Evolutionary conservation across 169 alveolate genomes (phyloP).

Genomic region (Babesia sp.): DNA sequence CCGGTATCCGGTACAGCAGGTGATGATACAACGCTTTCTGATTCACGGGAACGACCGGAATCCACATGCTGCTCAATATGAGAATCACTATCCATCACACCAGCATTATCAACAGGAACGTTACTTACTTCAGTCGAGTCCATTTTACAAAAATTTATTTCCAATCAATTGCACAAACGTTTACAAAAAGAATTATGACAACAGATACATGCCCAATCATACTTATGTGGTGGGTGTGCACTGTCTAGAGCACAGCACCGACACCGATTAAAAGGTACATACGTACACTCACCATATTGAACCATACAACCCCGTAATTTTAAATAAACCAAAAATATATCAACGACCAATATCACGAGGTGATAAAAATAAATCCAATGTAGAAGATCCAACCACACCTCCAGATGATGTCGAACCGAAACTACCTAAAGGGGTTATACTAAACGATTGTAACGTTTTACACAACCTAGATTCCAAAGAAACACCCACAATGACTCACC

Average conservation of each 20-base stretch:
- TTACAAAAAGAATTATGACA: background rate
- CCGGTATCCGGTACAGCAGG: background rate
- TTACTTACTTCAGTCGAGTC: background rate
- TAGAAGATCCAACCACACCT: background rate
- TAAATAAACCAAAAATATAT: background rate
- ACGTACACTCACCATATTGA: no score
- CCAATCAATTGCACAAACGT: background rate
- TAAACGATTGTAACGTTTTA: background rate
- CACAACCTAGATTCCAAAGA: background rate
- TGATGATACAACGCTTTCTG: background rate
- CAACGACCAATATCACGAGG: conserved; percentile 3
- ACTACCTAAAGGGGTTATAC: conserved; percentile 8
- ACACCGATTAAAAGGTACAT: no score
- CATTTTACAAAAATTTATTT: background rate
- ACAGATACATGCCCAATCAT: background rate
- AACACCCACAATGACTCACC: background rate
- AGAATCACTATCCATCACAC: conserved; percentile 2
- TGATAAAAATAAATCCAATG: background rate
- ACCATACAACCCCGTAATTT: no score
- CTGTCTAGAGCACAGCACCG: conserved; percentile 11
- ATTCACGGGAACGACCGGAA: conserved; percentile 19
- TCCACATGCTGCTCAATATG: conserved; percentile 7
- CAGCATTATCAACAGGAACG: background rate
- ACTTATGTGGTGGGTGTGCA: conserved; percentile 39
- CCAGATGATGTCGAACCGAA: background rate